Evolutionary conservation across 2,329 filamentous ascomycete species (phyloP).

Genomic region (Phyllosticta citriasiana): DNA sequence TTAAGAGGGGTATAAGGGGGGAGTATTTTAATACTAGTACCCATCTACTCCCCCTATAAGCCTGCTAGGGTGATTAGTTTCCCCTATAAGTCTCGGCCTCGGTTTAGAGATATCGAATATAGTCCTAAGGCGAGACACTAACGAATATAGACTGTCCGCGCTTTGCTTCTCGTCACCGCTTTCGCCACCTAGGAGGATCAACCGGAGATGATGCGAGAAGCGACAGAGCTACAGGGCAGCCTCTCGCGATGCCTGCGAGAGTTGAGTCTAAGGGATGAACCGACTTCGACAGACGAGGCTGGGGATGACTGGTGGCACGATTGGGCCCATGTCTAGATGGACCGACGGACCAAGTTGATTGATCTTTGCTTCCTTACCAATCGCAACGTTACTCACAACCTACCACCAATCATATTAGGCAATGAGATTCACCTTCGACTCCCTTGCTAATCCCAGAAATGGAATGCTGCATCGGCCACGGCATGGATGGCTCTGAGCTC

Average conservation of each 20-base stretch:
- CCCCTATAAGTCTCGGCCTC: conserved; percentile 13
- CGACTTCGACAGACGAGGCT: conserved; percentile 8
- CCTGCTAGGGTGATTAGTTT: neutral
- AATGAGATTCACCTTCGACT: conserved; percentile 20
- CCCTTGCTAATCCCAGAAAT: conserved; percentile 19
- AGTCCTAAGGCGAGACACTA: conserved; percentile 16
- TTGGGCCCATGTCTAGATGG: conserved; percentile 21
- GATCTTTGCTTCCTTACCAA: conserved; percentile 25
- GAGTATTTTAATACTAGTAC: no score
- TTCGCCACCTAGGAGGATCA: conserved; percentile 24
- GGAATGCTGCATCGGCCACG: conserved; percentile 19
- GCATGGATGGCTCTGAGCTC: conserved; percentile 19
- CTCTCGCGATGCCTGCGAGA: conserved; percentile 22
- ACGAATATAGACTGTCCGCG: conserved; percentile 21
- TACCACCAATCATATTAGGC: conserved; percentile 21
- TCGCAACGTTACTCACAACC: conserved; percentile 24
- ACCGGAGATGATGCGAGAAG: conserved; percentile 20
- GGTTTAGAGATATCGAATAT: conserved; percentile 10
- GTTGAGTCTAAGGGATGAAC: conserved; percentile 18
- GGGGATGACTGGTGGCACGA: conserved; percentile 23
- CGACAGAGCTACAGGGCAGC: conserved; percentile 20
- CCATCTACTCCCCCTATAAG: no score
- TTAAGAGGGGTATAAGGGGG: no score
- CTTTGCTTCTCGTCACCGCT: conserved; percentile 21
- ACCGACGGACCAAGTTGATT: conserved; percentile 22